Conservation (phyloP, 805 yeast genomes). For the Kazachstania bromeliacearum region DNA sequence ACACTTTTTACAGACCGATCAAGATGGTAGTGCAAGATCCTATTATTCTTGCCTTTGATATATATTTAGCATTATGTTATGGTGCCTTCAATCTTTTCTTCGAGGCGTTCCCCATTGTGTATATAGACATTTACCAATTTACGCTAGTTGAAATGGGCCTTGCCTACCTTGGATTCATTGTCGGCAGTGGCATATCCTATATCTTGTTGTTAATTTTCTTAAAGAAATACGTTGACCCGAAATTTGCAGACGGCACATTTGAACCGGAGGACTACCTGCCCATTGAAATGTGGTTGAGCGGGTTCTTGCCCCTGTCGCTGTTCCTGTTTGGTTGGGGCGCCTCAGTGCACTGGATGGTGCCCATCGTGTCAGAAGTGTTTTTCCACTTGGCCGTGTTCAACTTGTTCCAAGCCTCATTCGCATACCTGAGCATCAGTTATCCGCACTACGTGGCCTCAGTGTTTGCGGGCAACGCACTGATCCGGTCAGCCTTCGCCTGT, state of each 20-base stretch:
- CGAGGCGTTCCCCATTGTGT: constrained; percentile 54
- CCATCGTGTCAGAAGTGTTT: constrained; percentile 36
- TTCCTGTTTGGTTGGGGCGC: constrained; percentile 46
- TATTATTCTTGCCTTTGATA: constrained; percentile 42
- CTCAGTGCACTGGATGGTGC: constrained; percentile 40
- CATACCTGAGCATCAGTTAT: constrained; percentile 41
- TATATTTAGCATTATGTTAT: constrained; percentile 44
- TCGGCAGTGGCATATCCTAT: constrained; percentile 38
- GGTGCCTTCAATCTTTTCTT: constrained; percentile 46
- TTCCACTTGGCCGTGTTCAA: constrained; percentile 34
- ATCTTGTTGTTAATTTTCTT: constrained; percentile 20
- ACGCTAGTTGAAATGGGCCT: constrained; percentile 39
- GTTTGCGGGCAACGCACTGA: constrained; percentile 46
- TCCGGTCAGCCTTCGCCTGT: constrained; percentile 44
- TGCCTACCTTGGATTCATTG: constrained; percentile 37
- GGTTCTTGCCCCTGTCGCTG: constrained; percentile 35
- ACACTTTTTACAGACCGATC: constrained; percentile 40
- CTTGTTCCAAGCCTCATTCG: constrained; percentile 43
- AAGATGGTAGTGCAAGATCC: constrained; percentile 44
- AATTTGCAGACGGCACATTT: constrained; percentile 21
- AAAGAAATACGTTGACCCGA: constrained; percentile 20
- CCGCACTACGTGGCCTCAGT: constrained; percentile 46
- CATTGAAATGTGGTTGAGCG: constrained; percentile 34
- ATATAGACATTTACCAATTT: constrained; percentile 36
- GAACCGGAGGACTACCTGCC: constrained; percentile 37